Evolutionary conservation across 75 land plant species (phyloP), one percentile per base, ranked within the genome.

Genomic region (Ceratopteris richardii): DNA sequence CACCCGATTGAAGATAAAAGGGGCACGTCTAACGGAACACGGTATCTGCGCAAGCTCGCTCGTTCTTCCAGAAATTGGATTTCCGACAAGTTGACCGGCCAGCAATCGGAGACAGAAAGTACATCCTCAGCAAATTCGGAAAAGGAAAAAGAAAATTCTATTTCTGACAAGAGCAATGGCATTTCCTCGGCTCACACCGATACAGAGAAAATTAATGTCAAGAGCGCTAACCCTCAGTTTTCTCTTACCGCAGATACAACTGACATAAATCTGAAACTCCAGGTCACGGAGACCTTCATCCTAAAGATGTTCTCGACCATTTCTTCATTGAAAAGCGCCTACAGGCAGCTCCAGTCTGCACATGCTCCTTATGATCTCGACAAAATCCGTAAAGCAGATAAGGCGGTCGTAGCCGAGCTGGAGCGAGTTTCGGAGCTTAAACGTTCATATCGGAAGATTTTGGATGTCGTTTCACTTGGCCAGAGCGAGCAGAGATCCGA

Each of bases 351-450:
- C 10, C 94, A 85, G 65, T 46, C 76, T 29, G 94, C 90, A 31
- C 90, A 88, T 54, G 75, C 86, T 17, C 94, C 94, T 31, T 85
- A 82, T 65, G 88, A 88, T 33, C 77, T 90, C 13, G 89, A 88
- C 9, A 82, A 72, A 61, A 76, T 85, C 25, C 85, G 81, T 60
- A 74, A 61, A 41, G 94, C 94, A n/a, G 90, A 88, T 63, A 79
- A 74, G 48, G 72, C 72, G 48, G 86, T 88, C 14, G 82, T 88
- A 50, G 65, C 69, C 17, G 89, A 88, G 71, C 78, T 88, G 51
- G 77, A 74, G 71, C 77, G 64, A n/a, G 74, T 88, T 0, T 85
- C 90, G 31, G 90, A 88, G 63, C 80, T 88, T 23, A 85, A 88
- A 63, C 94, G 85, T 36, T 72, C 67, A 4, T 84, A 84, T 61